A percentile compares a stretch with the other conserved stretches of the same genome.
Conservation (phyloP, 2,329 filamentous ascomycete genomes). For the Aspergillus puulaauensis region DNA sequence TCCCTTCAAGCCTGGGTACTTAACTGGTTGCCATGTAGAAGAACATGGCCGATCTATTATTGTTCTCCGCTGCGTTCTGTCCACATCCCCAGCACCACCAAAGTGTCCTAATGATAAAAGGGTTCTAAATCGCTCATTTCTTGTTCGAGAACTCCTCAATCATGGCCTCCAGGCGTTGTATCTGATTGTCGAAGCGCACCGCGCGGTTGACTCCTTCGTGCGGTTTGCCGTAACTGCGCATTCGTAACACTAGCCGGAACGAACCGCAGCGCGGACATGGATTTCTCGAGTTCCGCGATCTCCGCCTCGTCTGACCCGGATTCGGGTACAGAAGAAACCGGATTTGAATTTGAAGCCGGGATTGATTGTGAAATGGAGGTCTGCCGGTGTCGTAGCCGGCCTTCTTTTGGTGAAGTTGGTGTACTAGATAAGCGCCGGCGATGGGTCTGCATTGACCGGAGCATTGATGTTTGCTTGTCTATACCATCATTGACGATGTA, state of each 20-base stretch:
- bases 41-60: no score
- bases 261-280: constrained; percentile 47
- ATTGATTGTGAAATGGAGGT: constrained; percentile 26
- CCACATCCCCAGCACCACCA: no score
- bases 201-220: neutral
- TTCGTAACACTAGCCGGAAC: constrained; percentile 43
- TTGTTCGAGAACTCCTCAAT: no score
- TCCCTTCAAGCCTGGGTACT: no score
- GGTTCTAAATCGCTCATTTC: no score
- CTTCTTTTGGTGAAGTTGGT: constrained; percentile 32
- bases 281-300: constrained; percentile 40
- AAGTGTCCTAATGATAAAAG: no score
- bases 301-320: constrained; percentile 23
- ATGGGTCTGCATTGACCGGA: constrained; percentile 48
- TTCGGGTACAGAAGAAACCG: neutral
- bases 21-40: no score
- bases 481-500: constrained; percentile 85
- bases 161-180: no score
- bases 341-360: neutral
- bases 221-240: constrained; percentile 6
- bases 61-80: no score
- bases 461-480: constrained; percentile 76
- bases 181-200: neutral
- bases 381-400: constrained; percentile 32
- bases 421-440: constrained; percentile 36